Evolutionary conservation across 129 eudicot species (phyloP).

Genomic region (Flaveria ramosissima): DNA sequence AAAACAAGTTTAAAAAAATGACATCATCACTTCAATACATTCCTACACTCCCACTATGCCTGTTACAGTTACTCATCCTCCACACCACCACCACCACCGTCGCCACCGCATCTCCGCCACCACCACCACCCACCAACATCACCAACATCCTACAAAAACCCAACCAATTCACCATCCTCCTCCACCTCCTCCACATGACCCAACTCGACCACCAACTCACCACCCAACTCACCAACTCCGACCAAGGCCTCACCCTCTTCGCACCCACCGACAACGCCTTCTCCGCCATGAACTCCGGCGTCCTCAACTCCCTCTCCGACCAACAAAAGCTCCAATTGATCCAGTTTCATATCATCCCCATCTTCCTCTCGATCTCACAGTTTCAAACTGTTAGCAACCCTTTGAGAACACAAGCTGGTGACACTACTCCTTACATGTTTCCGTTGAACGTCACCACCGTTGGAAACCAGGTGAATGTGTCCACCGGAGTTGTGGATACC

Average conservation of each 20-base stretch:
- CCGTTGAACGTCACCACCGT: slow-evolving; percentile 65
- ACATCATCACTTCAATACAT: slow-evolving; percentile 19
- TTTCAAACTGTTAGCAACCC: slow-evolving; percentile 85
- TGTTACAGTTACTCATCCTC: slow-evolving; percentile 29
- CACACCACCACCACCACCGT: slow-evolving; percentile 32
- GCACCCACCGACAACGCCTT: slow-evolving; percentile 84
- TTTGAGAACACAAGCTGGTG: slow-evolving; percentile 80
- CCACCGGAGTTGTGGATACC: slow-evolving; percentile 64
- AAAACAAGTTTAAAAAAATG: slow-evolving; percentile 12
- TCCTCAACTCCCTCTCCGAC: slow-evolving; percentile 65
- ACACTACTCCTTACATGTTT: slow-evolving; percentile 40
- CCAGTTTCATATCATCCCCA: slow-evolving; percentile 63
- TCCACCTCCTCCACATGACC: slow-evolving; percentile 53
- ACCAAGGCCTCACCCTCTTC: slow-evolving; percentile 61
- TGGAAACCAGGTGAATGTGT: slow-evolving; percentile 64
- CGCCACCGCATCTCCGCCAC: slow-evolving; percentile 50
- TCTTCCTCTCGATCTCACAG: slow-evolving; percentile 45
- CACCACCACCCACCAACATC: slow-evolving; percentile 59
- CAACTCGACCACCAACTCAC: slow-evolving; percentile 59
- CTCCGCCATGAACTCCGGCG: slow-evolving; percentile 54
- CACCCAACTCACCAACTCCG: slow-evolving; percentile 76
- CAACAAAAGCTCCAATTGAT: slow-evolving; percentile 64
- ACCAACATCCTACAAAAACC: slow-evolving; percentile 69
- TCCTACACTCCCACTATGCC: slow-evolving; percentile 19
- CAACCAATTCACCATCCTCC: slow-evolving; percentile 63